These are phyloP conservation scores for Elsinoe arachidis DNA, from an alignment of 2,329 filamentous ascomycete genomes.

Conservation along the genomic window DNA sequence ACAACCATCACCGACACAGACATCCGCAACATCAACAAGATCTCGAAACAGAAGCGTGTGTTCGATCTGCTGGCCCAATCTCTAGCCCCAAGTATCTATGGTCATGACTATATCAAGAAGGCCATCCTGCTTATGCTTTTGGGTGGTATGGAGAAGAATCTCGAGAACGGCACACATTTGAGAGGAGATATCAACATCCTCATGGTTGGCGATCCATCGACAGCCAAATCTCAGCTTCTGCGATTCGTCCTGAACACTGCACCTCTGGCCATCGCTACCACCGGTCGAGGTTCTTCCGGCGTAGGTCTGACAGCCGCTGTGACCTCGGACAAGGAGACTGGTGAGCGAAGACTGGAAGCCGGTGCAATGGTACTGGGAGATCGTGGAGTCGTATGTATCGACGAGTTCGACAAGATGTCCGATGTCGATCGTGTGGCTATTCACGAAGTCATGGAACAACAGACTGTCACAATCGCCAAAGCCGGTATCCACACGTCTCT, in stretches of 20 bases:
- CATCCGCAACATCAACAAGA: constrained; percentile 97
- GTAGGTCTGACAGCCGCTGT: constrained; percentile 97
- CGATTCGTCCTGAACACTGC: constrained; percentile 97
- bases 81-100: constrained; percentile 90
- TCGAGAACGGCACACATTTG: constrained; percentile 95
- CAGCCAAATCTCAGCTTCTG: constrained; percentile 94
- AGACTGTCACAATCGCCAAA: constrained; percentile 98
- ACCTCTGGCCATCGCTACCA: constrained; percentile 91
- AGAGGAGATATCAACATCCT: constrained; percentile 98
- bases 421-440: constrained; percentile 96
- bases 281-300: constrained; percentile 85
- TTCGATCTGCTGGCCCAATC: constrained; percentile 92
- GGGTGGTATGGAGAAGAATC: constrained; percentile 94
- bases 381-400: constrained; percentile 94
- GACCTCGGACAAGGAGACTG: constrained; percentile 93
- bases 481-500: constrained; percentile 96
- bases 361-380: constrained; percentile 98
- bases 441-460: constrained; percentile 99
- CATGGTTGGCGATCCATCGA: constrained; percentile 98
- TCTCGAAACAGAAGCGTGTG: constrained; percentile 86
- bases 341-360: constrained; percentile 85
- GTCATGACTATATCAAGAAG: constrained; percentile 96
- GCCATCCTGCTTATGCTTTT: constrained; percentile 92
- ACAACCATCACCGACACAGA: constrained; percentile 91
- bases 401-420: constrained; percentile 99